Base-by-base conservation (phyloP, 2,329 filamentous ascomycete genomes). In the Beauveria bassiana region DNA sequence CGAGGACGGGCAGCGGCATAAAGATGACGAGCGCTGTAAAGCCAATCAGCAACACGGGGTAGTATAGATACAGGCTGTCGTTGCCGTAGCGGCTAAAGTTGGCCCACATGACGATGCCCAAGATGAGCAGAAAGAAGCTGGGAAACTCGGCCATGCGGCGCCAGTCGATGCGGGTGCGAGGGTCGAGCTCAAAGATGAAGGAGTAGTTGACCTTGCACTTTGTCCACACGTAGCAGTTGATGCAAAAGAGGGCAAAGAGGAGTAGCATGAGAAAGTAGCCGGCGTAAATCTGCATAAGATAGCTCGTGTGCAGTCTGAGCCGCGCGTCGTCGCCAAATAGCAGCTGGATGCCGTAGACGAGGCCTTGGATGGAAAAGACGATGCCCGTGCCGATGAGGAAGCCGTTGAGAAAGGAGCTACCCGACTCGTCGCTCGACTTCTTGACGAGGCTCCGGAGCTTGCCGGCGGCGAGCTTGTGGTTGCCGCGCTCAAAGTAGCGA, bases 181-280 rank as follows among this genome's bases (percentile, higher is more conserved):
- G 87, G 77, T 98, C 93, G 70, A 96, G 95, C 75, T 99, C 95
- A 70, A 99, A 99, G 67, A 98, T 91, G 73, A 97, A 97, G 59
- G 88, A 85, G 72, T 98, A 98, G 72, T 99, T 99, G 75, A 99
- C 90, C 74, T 93, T 96, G 71, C 88, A 86, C 57, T 78, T 79
- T 6, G 86, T 85, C 91, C 93, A 99, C 18, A 96, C 76, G 61
- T 87, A 86, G 72, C 93, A 96, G 69, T 92, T 87, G 42, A 96
- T 69, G 69, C 89, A 91, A 70, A 98, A 98, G n/a, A 96, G 77
- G 10, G 88, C 77, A 69, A 96, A 88, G 22, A 98, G 79, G 50
- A 91, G 81, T 5, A 96, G 81, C 73, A 91, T 86, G 31, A 98
- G 79, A 68, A 96, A 96, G 72, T 96, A 97, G 1, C 95, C 95